phyloP scores from a whole-genome alignment of 1,284 basidiomycete genomes.

The Papiliotrema fonsecae region DNA sequence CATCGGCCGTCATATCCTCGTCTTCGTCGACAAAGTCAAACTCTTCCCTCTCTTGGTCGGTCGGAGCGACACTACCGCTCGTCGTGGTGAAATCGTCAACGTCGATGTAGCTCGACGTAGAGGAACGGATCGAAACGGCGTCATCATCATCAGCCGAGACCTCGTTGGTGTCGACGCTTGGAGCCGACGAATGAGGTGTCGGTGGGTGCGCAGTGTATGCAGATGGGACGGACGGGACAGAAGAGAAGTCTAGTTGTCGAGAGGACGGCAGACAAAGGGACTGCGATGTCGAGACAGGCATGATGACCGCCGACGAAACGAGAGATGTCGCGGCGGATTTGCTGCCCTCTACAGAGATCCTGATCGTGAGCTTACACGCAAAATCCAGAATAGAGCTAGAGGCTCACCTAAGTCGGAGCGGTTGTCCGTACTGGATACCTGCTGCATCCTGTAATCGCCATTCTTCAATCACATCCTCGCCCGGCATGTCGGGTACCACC shows the following conservation, averaged over 20 bases:
- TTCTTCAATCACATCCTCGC: constrained; percentile 32
- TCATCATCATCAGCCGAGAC: constrained; percentile 11
- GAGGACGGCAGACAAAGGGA: constrained; percentile 7
- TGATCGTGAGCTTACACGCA: constrained; percentile 1
- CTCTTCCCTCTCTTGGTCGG: constrained; percentile 9
- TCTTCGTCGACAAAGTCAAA: constrained; percentile 25
- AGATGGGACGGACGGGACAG: background rate
- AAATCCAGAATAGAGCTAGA: background rate
- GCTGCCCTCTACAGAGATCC: constrained; percentile 27
- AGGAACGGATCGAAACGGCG: constrained; percentile 6
- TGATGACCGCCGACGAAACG: constrained; percentile 26
- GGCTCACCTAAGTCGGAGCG: constrained; percentile 33
- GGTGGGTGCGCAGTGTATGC: background rate
- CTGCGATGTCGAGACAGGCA: constrained; percentile 16
- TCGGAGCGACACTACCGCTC: background rate
- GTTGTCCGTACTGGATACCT: constrained; percentile 39
- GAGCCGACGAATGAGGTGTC: constrained; percentile 1
- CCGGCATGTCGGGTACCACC: constrained; percentile 32
- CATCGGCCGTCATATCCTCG: constrained; percentile 11
- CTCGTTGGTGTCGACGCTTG: background rate
- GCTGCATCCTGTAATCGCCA: constrained; percentile 43
- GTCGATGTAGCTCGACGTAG: constrained; percentile 11
- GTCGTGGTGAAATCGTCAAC: constrained; percentile 10
- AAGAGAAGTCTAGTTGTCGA: constrained; percentile 3
- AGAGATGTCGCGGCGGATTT: constrained; percentile 20